Evolutionary conservation across 129 eudicot species (phyloP), one percentile per base, ranked within the genome.

Genomic region (Artemisia argyi): DNA sequence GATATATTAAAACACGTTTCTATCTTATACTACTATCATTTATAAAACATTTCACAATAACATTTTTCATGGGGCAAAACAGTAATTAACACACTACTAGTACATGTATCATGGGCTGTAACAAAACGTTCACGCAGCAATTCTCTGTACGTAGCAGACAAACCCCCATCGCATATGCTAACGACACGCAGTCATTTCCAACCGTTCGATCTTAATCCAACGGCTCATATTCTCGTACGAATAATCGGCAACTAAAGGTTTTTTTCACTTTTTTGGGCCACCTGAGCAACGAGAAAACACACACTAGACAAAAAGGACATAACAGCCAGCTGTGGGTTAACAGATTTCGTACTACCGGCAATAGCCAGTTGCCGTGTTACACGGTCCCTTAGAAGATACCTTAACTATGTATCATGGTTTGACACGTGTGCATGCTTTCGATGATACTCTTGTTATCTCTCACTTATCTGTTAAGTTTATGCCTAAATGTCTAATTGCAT

Each of bases 161-260:
- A 52, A 15, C 72, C 22, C 78, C 78, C 65, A 72, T 47, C 65
- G 72, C 72, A 74, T 74, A 65, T 74, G 78, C 78, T 65, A 64
- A 64, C 78, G 51, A 61, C 57, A 39, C 68, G 18, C 78, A 74
- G 48, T 65, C 8, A 11, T 39, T 52, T 52, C 30, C 18, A 1
- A 42, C 65, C 72, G 72, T 74, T 71, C 57, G 72, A 53, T 74
- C 55, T 12, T 3, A 15, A 74, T 74, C 78, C 65, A 58, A 74
- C 72, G 78, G 57, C 6, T 26, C 3, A 9, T 0, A 48, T 0
- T 22, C 48, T 47, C 11, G 58, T 44, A 59, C 8, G n/a, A 58
- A 0, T 10, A 44, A 72, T 47, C 22, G 49, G 48, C 76, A 60
- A 46, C 4, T 51, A 3, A 69, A 26, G 11, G 22, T 15, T 2